Evolutionary conservation across 345 rosid species (phyloP).

Genomic region (Lepidium sativum): DNA sequence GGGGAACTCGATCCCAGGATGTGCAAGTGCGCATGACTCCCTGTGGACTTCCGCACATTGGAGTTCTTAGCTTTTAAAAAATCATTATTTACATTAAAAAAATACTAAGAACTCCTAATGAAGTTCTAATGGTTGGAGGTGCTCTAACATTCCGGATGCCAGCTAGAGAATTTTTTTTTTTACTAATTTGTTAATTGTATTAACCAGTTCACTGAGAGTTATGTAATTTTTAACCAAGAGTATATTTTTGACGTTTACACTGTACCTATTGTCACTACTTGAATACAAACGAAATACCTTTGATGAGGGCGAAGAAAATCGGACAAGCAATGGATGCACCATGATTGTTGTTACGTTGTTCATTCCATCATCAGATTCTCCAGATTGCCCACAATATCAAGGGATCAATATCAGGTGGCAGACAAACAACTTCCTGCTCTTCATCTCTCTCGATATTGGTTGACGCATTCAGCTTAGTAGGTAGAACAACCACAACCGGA

Average conservation of each 20-base stretch:
- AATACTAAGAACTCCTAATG: no score
- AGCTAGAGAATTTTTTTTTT: neutral
- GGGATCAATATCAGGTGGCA: constrained; percentile 83
- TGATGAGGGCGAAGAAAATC: constrained; percentile 97
- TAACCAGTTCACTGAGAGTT: neutral
- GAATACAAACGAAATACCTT: constrained; percentile 44
- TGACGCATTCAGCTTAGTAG: constrained; percentile 26
- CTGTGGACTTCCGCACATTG: no score
- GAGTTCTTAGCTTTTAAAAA: no score
- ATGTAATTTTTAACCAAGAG: neutral
- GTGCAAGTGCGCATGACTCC: no score
- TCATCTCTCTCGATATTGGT: constrained; percentile 25
- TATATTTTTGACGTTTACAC: neutral
- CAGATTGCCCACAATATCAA: constrained; percentile 82
- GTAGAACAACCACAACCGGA: constrained; percentile 49
- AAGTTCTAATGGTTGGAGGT: no score
- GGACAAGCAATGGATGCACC: constrained; percentile 84
- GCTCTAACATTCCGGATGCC: neutral
- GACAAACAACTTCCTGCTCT: constrained; percentile 48
- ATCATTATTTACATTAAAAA: no score
- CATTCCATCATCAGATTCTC: constrained; percentile 39
- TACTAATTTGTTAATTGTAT: neutral
- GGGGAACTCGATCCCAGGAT: no score
- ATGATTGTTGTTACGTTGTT: constrained; percentile 32
- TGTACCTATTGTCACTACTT: constrained; percentile 2